phyloP scores from a whole-genome alignment of 371 early-diverging fungal genomes.

The Mucor indicus region DNA sequence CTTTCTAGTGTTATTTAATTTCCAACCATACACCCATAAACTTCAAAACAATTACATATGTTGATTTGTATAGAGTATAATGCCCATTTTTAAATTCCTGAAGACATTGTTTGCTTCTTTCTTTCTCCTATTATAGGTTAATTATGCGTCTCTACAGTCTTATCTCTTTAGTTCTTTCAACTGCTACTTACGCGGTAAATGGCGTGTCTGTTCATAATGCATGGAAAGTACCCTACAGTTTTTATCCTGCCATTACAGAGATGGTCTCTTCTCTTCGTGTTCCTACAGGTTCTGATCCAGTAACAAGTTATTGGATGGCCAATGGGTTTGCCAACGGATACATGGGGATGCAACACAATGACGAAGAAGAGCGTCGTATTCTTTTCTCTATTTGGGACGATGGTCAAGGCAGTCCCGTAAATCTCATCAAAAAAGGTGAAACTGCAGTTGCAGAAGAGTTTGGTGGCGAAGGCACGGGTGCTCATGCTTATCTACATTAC shows the following conservation, averaged over 20 bases:
- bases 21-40: too few relatives aligned
- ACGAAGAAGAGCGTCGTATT: constrained; percentile 6
- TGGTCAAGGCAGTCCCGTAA: constrained; percentile 12
- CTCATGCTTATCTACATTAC: constrained; percentile 5
- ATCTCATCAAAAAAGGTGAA: background rate
- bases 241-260: constrained; percentile 6
- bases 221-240: constrained; percentile 5
- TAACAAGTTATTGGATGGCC: constrained; percentile 16
- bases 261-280: constrained; percentile 13
- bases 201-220: constrained; percentile 8
- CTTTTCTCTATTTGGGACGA: constrained; percentile 18
- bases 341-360: constrained; percentile 19
- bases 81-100: too few relatives aligned
- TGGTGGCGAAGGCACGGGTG: constrained; percentile 22
- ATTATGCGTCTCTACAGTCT: too few relatives aligned
- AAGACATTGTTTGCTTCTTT: too few relatives aligned
- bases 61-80: too few relatives aligned
- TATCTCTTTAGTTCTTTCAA: too few relatives aligned
- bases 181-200: too few relatives aligned
- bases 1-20: too few relatives aligned
- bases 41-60: too few relatives aligned
- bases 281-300: constrained; percentile 15
- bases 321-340: constrained; percentile 15
- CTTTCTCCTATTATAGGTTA: too few relatives aligned
- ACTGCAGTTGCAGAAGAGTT: constrained; percentile 5